phyloP scores from a whole-genome alignment of 1,284 basidiomycete species.

The Papiliotrema nemorosa region DNA sequence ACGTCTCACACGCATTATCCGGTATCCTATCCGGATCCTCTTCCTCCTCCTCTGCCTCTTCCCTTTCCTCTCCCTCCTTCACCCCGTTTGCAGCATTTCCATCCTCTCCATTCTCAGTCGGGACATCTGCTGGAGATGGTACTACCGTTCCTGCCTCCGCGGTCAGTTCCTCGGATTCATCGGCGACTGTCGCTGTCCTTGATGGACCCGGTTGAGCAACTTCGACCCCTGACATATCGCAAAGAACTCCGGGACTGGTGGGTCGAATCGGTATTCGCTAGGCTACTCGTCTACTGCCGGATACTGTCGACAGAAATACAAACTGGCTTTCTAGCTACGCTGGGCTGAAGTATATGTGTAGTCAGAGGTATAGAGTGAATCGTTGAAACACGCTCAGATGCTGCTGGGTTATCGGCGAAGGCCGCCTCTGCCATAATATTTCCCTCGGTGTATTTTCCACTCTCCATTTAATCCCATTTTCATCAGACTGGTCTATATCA shows the following conservation, averaged over 20 bases:
- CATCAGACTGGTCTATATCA: too few species aligned
- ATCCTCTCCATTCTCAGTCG: constrained; percentile 5
- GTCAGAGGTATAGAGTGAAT: too few species aligned
- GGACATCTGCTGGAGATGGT: neutral
- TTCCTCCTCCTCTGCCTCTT: constrained; percentile 17
- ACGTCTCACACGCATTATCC: constrained; percentile 65
- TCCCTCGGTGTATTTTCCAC: too few species aligned
- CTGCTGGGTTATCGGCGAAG: too few species aligned
- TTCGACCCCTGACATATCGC: neutral
- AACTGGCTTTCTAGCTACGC: too few species aligned
- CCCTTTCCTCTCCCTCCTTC: constrained; percentile 4
- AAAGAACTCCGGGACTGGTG: neutral
- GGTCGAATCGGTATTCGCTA: too few species aligned
- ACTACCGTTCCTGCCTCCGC: constrained; percentile 7
- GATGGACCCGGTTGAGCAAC: constrained; percentile 15
- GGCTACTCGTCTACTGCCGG: too few species aligned
- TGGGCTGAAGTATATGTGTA: too few species aligned
- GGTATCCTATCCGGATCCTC: constrained; percentile 39
- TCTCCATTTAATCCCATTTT: too few species aligned
- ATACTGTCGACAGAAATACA: too few species aligned
- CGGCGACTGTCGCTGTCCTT: constrained; percentile 17
- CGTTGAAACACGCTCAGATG: too few species aligned
- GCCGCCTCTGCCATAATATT: too few species aligned
- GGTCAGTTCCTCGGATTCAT: constrained; percentile 20
- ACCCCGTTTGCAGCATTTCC: constrained; percentile 16